Evolutionary conservation across 177 flowering plant species (phyloP).

Genomic region (Vitis hybrid): DNA sequence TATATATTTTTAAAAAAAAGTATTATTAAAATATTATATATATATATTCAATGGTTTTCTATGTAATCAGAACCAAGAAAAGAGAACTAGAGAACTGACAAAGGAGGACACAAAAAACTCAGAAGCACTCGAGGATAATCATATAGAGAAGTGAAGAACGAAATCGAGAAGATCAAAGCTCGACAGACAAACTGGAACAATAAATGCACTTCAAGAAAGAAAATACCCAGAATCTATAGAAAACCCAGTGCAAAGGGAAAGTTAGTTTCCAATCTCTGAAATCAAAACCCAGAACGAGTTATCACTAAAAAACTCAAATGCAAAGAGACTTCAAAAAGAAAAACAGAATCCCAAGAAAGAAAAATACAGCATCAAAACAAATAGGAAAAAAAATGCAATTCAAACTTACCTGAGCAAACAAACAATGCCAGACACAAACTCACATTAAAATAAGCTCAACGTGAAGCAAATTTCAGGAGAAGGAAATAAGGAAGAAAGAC

Average conservation of each 20-base stretch:
- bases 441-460: background rate
- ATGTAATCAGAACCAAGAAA: constrained; percentile 38
- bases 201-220: constrained; percentile 1
- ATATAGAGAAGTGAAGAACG: background rate
- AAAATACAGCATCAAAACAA: background rate
- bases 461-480: constrained; percentile 6
- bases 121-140: background rate
- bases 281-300: constrained; percentile 17
- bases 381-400: constrained; percentile 6
- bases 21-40: too few relatives aligned
- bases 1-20: too few relatives aligned
- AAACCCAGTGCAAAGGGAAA: background rate
- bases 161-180: constrained; percentile 1
- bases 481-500: background rate
- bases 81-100: constrained; percentile 4
- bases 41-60: constrained; percentile 48
- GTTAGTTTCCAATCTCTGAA: background rate
- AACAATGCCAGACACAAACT: constrained; percentile 19
- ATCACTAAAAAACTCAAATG: constrained; percentile 3
- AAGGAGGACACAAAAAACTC: background rate
- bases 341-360: constrained; percentile 1
- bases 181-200: background rate
- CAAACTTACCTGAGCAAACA: constrained; percentile 18
- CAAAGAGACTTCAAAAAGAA: constrained; percentile 10
- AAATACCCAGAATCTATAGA: background rate